Conservation (phyloP, 2,329 filamentous ascomycete genomes). For the Nemania sp. region DNA sequence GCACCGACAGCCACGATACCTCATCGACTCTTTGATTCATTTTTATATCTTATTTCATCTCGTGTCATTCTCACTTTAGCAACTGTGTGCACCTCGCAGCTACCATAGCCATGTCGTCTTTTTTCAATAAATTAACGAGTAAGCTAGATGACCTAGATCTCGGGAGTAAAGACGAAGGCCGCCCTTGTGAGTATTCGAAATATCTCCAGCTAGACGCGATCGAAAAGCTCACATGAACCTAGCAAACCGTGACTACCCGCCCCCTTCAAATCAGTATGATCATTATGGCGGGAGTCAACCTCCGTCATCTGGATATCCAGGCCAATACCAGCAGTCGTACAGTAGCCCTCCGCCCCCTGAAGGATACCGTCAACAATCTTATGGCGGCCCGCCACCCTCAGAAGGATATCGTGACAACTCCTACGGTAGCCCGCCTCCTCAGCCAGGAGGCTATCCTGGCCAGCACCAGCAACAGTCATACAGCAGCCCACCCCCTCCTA, state of each 20-base stretch:
- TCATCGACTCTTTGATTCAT: background rate
- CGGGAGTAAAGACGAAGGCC: conserved; percentile 45
- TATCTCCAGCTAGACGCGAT: background rate
- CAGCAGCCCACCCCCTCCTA: conserved; percentile 29
- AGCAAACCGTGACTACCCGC: conserved; percentile 45
- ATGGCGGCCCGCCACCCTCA: background rate
- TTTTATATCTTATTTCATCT: background rate
- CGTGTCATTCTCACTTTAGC: background rate
- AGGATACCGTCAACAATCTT: conserved; percentile 16
- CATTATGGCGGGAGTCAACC: conserved; percentile 39
- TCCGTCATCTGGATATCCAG: conserved; percentile 26
- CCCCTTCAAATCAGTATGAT: conserved; percentile 45
- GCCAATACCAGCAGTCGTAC: conserved; percentile 30
- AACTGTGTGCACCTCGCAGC: background rate
- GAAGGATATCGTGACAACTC: conserved; percentile 5
- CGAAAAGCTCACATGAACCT: conserved; percentile 14
- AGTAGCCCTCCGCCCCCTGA: conserved; percentile 20
- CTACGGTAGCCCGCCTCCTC: conserved; percentile 19
- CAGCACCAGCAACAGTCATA: conserved; percentile 41
- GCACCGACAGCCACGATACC: background rate
- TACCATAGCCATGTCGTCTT: conserved; percentile 45
- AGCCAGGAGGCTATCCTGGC: conserved; percentile 35
- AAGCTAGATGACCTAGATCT: conserved; percentile 51
- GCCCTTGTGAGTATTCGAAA: conserved; percentile 37
- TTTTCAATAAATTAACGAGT: conserved; percentile 49